Percentiles rank a stretch among this genome's conserved stretches.
Evolutionary conservation across 2,329 filamentous ascomycete species (phyloP).

Genomic region (Neurospora crassa): DNA sequence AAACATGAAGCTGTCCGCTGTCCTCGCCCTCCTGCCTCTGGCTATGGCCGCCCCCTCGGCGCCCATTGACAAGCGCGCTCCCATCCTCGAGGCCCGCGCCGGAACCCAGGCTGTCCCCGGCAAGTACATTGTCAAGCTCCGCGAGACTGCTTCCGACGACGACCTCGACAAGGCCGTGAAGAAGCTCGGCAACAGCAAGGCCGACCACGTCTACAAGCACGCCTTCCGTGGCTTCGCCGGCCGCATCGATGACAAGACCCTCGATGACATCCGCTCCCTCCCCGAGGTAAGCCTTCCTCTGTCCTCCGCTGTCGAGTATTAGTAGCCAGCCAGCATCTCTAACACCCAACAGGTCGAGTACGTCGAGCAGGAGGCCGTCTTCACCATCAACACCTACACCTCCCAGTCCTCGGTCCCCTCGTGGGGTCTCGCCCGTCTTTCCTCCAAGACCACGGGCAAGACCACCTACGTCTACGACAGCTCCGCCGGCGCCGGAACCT

Average conservation of each 20-base stretch:
- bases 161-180: constrained; percentile 19
- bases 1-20: constrained; percentile 11
- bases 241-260: constrained; percentile 13
- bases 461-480: constrained; percentile 22
- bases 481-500: constrained; percentile 21
- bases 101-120: constrained; percentile 27
- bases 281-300: constrained; percentile 14
- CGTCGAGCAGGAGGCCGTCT: constrained; percentile 22
- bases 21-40: constrained; percentile 28
- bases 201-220: constrained; percentile 19
- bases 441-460: constrained; percentile 12
- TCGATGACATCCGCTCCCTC: constrained; percentile 16
- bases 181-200: constrained; percentile 10
- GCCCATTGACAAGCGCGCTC: constrained; percentile 20
- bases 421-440: constrained; percentile 23
- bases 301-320: no score
- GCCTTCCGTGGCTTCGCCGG: constrained; percentile 23
- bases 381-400: constrained; percentile 20
- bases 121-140: constrained; percentile 36
- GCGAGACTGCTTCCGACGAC: constrained; percentile 23
- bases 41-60: constrained; percentile 25
- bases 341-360: constrained; percentile 20
- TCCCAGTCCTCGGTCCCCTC: constrained; percentile 17
- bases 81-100: constrained; percentile 26
- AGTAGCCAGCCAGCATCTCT: not conserved